Evolutionary conservation across 2,329 filamentous ascomycete species (phyloP).

Genomic region (Trichothecium sympodiale): DNA sequence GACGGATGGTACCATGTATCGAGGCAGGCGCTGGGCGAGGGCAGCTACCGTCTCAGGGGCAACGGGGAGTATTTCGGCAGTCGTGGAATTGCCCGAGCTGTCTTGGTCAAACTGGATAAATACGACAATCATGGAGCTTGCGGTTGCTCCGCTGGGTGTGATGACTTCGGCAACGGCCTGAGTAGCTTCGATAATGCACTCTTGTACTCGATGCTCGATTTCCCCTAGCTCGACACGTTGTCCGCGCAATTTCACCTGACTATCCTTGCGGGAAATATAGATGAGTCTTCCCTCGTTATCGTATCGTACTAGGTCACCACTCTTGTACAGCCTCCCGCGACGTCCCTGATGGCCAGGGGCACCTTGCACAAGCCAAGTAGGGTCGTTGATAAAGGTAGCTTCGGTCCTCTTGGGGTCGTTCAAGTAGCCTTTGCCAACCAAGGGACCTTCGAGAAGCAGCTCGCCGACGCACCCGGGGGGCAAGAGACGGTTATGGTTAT

Average conservation of each 20-base stretch:
- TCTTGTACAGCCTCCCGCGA: conserved; percentile 65
- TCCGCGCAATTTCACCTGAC: conserved; percentile 72
- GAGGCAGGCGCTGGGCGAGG: neutral
- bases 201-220: conserved; percentile 42
- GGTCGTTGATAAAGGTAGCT: conserved; percentile 46
- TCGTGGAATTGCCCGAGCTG: too few species aligned
- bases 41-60: neutral
- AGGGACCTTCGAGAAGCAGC: conserved; percentile 75
- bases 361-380: conserved; percentile 25
- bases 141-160: neutral
- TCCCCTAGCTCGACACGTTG: conserved; percentile 71
- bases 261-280: conserved; percentile 63
- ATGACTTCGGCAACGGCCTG: neutral
- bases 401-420: conserved; percentile 38
- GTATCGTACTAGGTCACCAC: conserved; percentile 72
- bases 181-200: neutral
- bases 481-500: conserved; percentile 11
- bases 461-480: conserved; percentile 60
- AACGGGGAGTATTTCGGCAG: conserved; percentile 15
- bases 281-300: conserved; percentile 65
- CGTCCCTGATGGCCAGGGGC: conserved; percentile 10
- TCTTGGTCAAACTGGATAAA: neutral
- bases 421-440: conserved; percentile 57
- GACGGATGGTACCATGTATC: conserved; percentile 3
- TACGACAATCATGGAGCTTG: neutral